phyloP scores from a whole-genome alignment of 2,329 filamentous ascomycete genomes.

The Fusarium albidum region DNA sequence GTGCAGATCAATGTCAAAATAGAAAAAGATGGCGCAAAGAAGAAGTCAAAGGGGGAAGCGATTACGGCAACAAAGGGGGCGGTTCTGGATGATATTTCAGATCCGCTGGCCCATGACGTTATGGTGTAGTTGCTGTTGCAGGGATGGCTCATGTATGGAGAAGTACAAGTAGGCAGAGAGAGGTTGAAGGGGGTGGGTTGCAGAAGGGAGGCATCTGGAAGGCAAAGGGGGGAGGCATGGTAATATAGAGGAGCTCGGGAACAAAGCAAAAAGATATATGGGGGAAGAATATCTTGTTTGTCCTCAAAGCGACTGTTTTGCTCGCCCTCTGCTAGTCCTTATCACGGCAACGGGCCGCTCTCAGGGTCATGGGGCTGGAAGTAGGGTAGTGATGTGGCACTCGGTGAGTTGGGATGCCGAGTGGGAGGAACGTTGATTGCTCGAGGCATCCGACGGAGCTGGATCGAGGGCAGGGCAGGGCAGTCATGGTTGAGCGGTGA shows the following conservation, averaged over 20 bases:
- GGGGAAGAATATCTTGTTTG: conserved; percentile 17
- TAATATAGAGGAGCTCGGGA: conserved; percentile 12
- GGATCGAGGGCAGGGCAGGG: conserved; percentile 30
- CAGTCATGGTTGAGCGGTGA: conserved; percentile 32
- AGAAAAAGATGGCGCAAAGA: conserved; percentile 3
- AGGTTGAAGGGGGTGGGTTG: conserved; percentile 18
- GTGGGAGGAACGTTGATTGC: conserved; percentile 32
- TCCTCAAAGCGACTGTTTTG: conserved; percentile 20
- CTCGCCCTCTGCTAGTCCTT: conserved; percentile 22
- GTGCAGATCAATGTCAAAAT: conserved; percentile 3
- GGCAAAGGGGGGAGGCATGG: conserved; percentile 2
- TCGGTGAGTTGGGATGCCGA: conserved; percentile 37
- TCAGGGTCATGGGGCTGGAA: conserved; percentile 38
- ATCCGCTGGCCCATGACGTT: conserved; percentile 36
- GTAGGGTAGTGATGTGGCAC: conserved; percentile 40
- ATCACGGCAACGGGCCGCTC: conserved; percentile 30
- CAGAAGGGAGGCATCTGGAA: conserved; percentile 24
- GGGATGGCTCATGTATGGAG: conserved; percentile 29
- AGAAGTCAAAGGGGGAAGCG: conserved; percentile 13
- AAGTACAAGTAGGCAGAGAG: conserved; percentile 21
- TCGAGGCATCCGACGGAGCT: conserved; percentile 23
- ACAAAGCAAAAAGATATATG: conserved; percentile 28
- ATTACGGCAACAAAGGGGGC: conserved; percentile 27
- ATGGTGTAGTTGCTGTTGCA: conserved; percentile 21
- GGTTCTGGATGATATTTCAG: conserved; percentile 26